Percentiles rank a stretch among this genome's conserved stretches.
These are phyloP conservation scores for Scedosporium apiospermum DNA, from an alignment of 2,329 filamentous ascomycete genomes.

Conservation along the genomic window DNA sequence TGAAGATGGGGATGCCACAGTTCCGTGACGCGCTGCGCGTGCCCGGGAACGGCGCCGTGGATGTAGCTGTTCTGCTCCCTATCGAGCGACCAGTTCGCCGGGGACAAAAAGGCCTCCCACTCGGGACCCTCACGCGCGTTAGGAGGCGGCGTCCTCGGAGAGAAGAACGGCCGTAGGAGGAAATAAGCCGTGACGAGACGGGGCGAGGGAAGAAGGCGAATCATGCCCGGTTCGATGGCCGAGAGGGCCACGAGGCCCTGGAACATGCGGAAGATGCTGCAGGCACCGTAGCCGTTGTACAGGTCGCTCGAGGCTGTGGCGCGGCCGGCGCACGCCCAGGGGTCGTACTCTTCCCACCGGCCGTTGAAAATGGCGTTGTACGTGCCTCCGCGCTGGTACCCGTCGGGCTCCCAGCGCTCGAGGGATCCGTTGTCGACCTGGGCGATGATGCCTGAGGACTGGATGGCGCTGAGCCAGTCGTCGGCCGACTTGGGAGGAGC, in stretches of 20 bases:
- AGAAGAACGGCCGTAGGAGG: constrained; percentile 52
- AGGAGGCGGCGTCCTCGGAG: constrained; percentile 31
- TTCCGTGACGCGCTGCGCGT: constrained; percentile 48
- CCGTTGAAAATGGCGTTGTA: constrained; percentile 45
- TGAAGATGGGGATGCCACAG: constrained; percentile 48
- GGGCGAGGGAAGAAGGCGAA: constrained; percentile 66
- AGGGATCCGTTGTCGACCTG: constrained; percentile 64
- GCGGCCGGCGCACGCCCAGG: constrained; percentile 44
- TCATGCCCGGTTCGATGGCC: constrained; percentile 53
- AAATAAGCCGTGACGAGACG: constrained; percentile 67
- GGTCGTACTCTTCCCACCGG: constrained; percentile 44
- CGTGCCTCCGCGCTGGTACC: constrained; percentile 51
- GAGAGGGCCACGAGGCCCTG: constrained; percentile 46
- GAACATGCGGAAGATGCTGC: constrained; percentile 50
- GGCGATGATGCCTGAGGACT: constrained; percentile 45
- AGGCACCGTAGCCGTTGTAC: constrained; percentile 48
- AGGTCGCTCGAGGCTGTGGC: constrained; percentile 44
- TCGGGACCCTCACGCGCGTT: constrained; percentile 24
- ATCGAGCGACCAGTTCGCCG: constrained; percentile 35
- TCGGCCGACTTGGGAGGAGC: constrained; percentile 21
- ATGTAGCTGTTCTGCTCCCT: constrained; percentile 44
- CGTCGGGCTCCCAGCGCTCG: constrained; percentile 62
- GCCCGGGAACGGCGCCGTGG: constrained; percentile 47
- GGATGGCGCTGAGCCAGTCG: constrained; percentile 27
- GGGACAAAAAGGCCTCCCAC: constrained; percentile 43